Conservation (phyloP, 768 basidiomycete genomes). For the Mycena haematopus region DNA sequence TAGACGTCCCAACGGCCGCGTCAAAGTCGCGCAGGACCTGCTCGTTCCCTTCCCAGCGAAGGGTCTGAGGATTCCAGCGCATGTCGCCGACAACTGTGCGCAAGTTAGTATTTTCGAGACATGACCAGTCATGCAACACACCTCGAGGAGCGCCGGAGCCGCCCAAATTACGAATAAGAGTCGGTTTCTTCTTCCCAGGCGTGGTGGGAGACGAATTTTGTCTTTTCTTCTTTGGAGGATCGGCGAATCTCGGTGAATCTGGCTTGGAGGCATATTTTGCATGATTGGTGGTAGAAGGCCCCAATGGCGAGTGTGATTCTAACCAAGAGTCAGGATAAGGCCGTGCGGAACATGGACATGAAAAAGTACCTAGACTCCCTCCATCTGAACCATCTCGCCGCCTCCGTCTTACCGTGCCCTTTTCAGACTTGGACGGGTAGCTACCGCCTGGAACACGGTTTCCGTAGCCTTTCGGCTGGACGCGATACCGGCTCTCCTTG, state of each 20-base stretch:
- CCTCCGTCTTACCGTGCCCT: conserved; percentile 65
- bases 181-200: conserved; percentile 74
- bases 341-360: conserved; percentile 6
- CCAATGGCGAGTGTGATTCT: conserved; percentile 32
- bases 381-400: conserved; percentile 50
- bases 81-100: conserved; percentile 88
- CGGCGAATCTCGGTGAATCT: conserved; percentile 51
- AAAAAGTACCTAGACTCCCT: conserved; percentile 49
- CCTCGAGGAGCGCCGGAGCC: conserved; percentile 74
- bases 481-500: conserved; percentile 75
- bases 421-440: conserved; percentile 55
- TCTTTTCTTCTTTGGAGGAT: conserved; percentile 58
- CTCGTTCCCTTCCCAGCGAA: conserved; percentile 98
- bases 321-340: conserved; percentile 3
- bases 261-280: conserved; percentile 64
- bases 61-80: conserved; percentile 92
- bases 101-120: conserved; percentile 7
- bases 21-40: conserved; percentile 92
- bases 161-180: conserved; percentile 85
- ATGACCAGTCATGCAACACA: conserved; percentile 39
- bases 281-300: conserved; percentile 52
- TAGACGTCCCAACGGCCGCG: conserved; percentile 77
- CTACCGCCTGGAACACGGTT: conserved; percentile 66
- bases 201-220: conserved; percentile 54
- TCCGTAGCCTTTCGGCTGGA: conserved; percentile 73